These are phyloP conservation scores for Cucurbita maxima DNA, from an alignment of 306 rosid species.

Conservation along the genomic window DNA sequence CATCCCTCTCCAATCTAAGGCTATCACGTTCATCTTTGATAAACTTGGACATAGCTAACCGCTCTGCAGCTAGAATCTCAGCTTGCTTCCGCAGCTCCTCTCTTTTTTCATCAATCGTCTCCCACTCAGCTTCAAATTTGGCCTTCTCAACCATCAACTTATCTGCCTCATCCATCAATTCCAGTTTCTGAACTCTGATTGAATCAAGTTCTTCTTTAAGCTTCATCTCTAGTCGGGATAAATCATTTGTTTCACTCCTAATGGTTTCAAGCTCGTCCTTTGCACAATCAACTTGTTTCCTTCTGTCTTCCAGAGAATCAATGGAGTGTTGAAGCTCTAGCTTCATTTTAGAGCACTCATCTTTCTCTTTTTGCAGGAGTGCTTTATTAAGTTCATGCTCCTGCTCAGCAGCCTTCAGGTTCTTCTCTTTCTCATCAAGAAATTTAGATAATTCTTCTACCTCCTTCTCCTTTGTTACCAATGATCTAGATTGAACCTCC, in stretches of 20 bases:
- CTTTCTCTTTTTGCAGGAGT: slow-evolving; percentile 53
- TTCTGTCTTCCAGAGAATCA: slow-evolving; percentile 46
- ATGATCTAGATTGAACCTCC: slow-evolving; percentile 44
- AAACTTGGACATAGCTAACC: slow-evolving; percentile 43
- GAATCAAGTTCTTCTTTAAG: slow-evolving; percentile 89
- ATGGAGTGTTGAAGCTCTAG: slow-evolving; percentile 42
- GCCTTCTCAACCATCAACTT: slow-evolving; percentile 69
- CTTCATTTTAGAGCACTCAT: slow-evolving; percentile 43
- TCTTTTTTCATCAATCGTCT: slow-evolving; percentile 76
- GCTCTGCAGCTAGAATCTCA: slow-evolving; percentile 50
- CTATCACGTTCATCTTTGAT: slow-evolving; percentile 64
- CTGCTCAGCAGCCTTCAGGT: slow-evolving; percentile 31
- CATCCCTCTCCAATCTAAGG: slow-evolving; percentile 53
- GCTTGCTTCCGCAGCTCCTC: slow-evolving; percentile 60
- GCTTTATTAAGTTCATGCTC: slow-evolving; percentile 49
- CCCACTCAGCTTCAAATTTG: slow-evolving; percentile 94
- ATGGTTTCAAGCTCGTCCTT: slow-evolving; percentile 50
- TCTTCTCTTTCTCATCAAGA: slow-evolving; percentile 51
- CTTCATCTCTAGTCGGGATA: slow-evolving; percentile 62
- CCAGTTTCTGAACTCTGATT: slow-evolving; percentile 59
- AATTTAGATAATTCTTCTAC: slow-evolving; percentile 33
- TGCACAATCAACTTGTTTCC: slow-evolving; percentile 37
- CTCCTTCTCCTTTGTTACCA: slow-evolving; percentile 67
- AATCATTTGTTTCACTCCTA: slow-evolving; percentile 66
- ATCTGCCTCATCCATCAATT: slow-evolving; percentile 64